These are phyloP conservation scores for Chaetomiaceae sp. DNA, from an alignment of 2,329 filamentous ascomycete genomes.

Conservation along the genomic window DNA sequence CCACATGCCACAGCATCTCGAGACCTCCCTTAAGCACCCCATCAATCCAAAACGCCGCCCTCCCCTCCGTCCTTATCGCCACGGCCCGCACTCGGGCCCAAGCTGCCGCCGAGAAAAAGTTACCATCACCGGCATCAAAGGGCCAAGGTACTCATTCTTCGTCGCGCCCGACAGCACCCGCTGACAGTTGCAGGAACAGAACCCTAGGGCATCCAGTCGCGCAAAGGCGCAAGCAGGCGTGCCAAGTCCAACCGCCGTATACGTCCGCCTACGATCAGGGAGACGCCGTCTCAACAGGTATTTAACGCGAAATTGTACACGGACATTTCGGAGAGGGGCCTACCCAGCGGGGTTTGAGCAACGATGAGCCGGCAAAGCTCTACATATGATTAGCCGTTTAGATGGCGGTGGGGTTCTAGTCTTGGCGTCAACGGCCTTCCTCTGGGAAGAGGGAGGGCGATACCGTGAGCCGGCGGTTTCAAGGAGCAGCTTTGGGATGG, in stretches of 20 bases:
- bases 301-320: too few species aligned
- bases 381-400: background rate
- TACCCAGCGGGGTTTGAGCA: too few species aligned
- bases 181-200: conserved; percentile 20
- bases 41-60: conserved; percentile 5
- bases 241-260: conserved; percentile 9
- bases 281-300: conserved; percentile 10
- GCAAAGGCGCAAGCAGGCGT: conserved; percentile 8
- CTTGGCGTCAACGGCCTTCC: too few species aligned
- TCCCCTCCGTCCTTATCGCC: conserved; percentile 13
- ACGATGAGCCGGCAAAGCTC: too few species aligned
- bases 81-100: conserved; percentile 21
- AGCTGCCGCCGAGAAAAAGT: background rate
- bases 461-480: background rate
- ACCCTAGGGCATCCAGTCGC: conserved; percentile 15
- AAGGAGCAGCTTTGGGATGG: background rate
- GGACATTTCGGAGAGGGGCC: too few species aligned
- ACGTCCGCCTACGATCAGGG: background rate
- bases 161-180: conserved; percentile 16
- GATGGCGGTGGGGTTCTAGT: too few species aligned
- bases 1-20: conserved; percentile 13
- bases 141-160: conserved; percentile 20
- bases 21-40: conserved; percentile 1
- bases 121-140: conserved; percentile 17
- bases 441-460: background rate